phyloP scores from a whole-genome alignment of 1,139 yeast genomes.

The Yamadazyma buinensis region DNA sequence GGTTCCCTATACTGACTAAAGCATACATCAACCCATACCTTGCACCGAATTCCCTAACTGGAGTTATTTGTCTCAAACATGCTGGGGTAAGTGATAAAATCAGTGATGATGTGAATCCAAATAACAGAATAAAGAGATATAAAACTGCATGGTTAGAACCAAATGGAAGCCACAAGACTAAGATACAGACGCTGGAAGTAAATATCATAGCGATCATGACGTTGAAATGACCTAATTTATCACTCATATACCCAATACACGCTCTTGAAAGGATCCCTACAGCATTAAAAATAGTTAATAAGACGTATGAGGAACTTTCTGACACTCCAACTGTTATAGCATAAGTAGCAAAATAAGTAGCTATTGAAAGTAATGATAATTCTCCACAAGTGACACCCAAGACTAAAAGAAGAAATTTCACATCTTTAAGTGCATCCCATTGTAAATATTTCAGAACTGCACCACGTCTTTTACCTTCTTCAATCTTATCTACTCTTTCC shows the following conservation, averaged over 20 bases:
- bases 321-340: conserved; percentile 38
- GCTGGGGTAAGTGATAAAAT: conserved; percentile 34
- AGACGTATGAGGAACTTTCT: conserved; percentile 32
- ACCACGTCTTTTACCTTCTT: conserved; percentile 3
- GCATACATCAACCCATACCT: conserved; percentile 39
- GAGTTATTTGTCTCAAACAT: conserved; percentile 38
- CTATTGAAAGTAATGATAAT: conserved; percentile 48
- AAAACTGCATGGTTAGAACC: conserved; percentile 28
- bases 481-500: neutral
- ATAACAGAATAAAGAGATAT: conserved; percentile 21
- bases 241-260: conserved; percentile 37
- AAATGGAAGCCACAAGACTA: conserved; percentile 38
- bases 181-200: conserved; percentile 28
- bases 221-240: conserved; percentile 35
- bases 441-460: conserved; percentile 1
- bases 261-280: conserved; percentile 38
- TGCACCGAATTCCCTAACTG: conserved; percentile 32
- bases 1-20: conserved; percentile 36
- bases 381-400: conserved; percentile 49
- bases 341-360: conserved; percentile 43
- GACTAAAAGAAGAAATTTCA: conserved; percentile 22
- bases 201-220: conserved; percentile 34
- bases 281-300: conserved; percentile 39
- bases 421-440: conserved; percentile 21
- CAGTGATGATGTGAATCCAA: conserved; percentile 33